These are phyloP conservation scores for Amborella trichopoda DNA, from an alignment of 164 flowering plant genomes.

Conservation along the genomic window DNA sequence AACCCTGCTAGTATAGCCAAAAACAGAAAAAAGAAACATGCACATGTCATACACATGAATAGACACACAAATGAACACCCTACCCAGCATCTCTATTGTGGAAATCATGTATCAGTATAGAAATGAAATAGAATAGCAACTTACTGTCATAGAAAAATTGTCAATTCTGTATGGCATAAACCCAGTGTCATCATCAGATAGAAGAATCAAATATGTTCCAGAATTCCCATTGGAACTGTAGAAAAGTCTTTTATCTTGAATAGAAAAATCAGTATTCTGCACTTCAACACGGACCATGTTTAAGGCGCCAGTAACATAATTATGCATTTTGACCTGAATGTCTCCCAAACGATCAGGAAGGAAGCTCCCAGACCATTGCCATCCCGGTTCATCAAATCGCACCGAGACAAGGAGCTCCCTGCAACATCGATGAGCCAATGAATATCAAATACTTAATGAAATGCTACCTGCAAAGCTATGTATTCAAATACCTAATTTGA, in stretches of 20 bases:
- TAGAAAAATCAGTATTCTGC: slow-evolving; percentile 74
- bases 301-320: slow-evolving; percentile 50
- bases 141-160: slow-evolving; percentile 87
- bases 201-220: slow-evolving; percentile 76
- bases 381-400: slow-evolving; percentile 80
- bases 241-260: slow-evolving; percentile 48
- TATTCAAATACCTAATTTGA: no score
- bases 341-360: slow-evolving; percentile 89
- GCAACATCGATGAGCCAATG: slow-evolving; percentile 9
- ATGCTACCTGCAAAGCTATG: no score
- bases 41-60: background rate
- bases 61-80: no score
- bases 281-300: slow-evolving; percentile 80
- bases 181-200: slow-evolving; percentile 85
- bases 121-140: slow-evolving; percentile 3
- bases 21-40: background rate
- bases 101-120: no score
- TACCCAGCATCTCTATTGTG: no score
- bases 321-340: slow-evolving; percentile 78
- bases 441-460: no score
- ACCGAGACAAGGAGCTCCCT: slow-evolving; percentile 87
- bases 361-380: slow-evolving; percentile 99
- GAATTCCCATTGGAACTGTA: slow-evolving; percentile 65
- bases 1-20: background rate
- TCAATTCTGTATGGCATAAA: slow-evolving; percentile 96